Evolutionary conservation across 768 basidiomycete species (phyloP), one percentile per base, ranked within the genome.

Genomic region (Porpolomopsis calyptriformis): DNA sequence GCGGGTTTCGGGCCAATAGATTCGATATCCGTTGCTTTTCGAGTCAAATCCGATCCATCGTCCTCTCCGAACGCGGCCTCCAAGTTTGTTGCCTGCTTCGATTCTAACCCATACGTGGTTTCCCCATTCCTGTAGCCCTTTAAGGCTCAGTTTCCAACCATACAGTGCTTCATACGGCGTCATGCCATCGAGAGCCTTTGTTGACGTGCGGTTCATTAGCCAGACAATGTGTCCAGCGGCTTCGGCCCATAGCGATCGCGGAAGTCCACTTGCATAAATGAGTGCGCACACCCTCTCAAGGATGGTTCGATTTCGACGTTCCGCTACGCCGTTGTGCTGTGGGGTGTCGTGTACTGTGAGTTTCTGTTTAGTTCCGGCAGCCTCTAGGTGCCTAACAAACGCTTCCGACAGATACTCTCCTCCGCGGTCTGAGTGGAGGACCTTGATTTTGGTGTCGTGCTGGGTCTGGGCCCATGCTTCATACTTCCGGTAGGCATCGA

Each of bases 291-390:
- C 57, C 1, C 57, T 41, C 29, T 69, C 61, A 14, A 61, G 0
- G 11, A 63, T 48, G 2, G 63, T 69, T 12, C 60, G 47, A 45
- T 69, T 72, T 1, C 50, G 52, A 2, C 61, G 47, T 50, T 74
- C 64, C 0, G 70, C 57, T 4, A 68, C 49, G 0, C 71, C 67
- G 45, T 72, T 71, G 36, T 69, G 57, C 37, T 63, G 50, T 0
- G 61, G 66, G 0, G 60, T 60, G 47, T 68, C 56, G 18, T 63
- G 65, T 1, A 58, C 51, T 1, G 64, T 68, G 1, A 63, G 54
- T 43, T 60, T 46, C 2, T 51, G 53, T 12, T 46, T 43, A 0
- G 64, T 70, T 0, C 72, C 71, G 9, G 56, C 45, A 0, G 42
- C 33, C 0, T 49, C 34, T 0, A 64, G 54, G 40, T 63, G 53